Percentiles rank a stretch among this genome's conserved stretches.
These are phyloP conservation scores for Fusarium veterinarium DNA, from an alignment of 2,329 filamentous ascomycete species.

Conservation along the genomic window DNA sequence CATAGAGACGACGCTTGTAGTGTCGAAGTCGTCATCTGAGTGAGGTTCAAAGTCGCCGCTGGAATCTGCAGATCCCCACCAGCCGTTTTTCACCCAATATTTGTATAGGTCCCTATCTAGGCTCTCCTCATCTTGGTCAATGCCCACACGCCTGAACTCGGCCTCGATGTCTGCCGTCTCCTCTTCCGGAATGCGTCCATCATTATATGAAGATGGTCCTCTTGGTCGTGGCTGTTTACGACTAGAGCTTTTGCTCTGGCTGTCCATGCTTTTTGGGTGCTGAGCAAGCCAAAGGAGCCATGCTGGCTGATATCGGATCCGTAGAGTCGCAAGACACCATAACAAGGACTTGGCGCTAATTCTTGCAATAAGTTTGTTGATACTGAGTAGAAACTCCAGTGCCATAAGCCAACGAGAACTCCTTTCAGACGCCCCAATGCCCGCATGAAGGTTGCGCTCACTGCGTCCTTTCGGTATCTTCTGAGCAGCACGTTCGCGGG, in stretches of 20 bases:
- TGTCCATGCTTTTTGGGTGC: slow-evolving; percentile 49
- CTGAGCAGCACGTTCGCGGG: slow-evolving; percentile 75
- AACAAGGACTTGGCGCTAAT: slow-evolving; percentile 48
- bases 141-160: slow-evolving; percentile 73
- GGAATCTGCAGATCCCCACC: slow-evolving; percentile 84
- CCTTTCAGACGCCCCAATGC: slow-evolving; percentile 82
- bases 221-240: slow-evolving; percentile 25
- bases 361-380: slow-evolving; percentile 61
- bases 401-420: slow-evolving; percentile 83
- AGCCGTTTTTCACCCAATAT: slow-evolving; percentile 86
- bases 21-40: slow-evolving; percentile 71
- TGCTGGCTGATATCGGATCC: slow-evolving; percentile 48
- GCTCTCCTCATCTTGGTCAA: slow-evolving; percentile 67
- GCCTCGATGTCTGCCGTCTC: slow-evolving; percentile 82
- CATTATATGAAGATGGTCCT: slow-evolving; percentile 43
- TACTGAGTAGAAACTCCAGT: slow-evolving; percentile 79
- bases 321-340: slow-evolving; percentile 69
- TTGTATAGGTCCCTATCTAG: slow-evolving; percentile 81
- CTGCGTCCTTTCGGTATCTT: slow-evolving; percentile 61
- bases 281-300: slow-evolving; percentile 70
- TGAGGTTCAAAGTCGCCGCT: slow-evolving; percentile 80
- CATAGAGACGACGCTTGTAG: slow-evolving; percentile 81
- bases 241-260: slow-evolving; percentile 25
- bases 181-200: slow-evolving; percentile 66
- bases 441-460: slow-evolving; percentile 65